These are phyloP conservation scores for Pythium phragmiticola DNA, from an alignment of 352 stramenopile genomes.

Conservation along the genomic window DNA sequence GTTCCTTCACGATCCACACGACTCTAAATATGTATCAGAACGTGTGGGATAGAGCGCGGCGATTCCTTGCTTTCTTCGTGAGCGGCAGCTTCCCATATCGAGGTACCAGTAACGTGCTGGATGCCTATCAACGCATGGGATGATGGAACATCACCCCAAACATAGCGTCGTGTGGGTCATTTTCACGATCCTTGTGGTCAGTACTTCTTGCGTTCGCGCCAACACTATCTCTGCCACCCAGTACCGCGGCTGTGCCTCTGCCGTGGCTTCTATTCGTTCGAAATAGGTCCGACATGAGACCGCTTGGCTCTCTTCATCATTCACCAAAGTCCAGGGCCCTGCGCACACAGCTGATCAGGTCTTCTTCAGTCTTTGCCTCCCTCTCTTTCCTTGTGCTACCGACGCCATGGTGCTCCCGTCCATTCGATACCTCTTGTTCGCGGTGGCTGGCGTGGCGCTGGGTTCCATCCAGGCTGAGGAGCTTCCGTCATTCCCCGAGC, in stretches of 20 bases:
- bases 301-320: background rate
- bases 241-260: background rate
- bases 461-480: background rate
- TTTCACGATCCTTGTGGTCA: constrained; percentile 2
- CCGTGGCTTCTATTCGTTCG: background rate
- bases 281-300: background rate
- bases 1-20: background rate
- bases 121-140: background rate
- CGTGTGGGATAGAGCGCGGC: background rate
- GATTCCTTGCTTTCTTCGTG: background rate
- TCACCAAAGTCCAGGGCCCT: background rate
- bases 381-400: background rate
- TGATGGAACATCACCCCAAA: background rate
- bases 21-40: background rate
- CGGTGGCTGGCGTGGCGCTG: background rate
- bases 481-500: constrained; percentile 1
- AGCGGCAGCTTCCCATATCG: background rate
- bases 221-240: background rate
- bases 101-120: background rate
- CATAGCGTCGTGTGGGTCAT: background rate
- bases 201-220: background rate
- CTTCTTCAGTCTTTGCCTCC: background rate
- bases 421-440: constrained; percentile 4
- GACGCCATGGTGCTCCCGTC: background rate
- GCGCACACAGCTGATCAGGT: background rate